These are phyloP conservation scores for Pleurotus pulmonarius DNA, from an alignment of 768 basidiomycete species.

Conservation along the genomic window DNA sequence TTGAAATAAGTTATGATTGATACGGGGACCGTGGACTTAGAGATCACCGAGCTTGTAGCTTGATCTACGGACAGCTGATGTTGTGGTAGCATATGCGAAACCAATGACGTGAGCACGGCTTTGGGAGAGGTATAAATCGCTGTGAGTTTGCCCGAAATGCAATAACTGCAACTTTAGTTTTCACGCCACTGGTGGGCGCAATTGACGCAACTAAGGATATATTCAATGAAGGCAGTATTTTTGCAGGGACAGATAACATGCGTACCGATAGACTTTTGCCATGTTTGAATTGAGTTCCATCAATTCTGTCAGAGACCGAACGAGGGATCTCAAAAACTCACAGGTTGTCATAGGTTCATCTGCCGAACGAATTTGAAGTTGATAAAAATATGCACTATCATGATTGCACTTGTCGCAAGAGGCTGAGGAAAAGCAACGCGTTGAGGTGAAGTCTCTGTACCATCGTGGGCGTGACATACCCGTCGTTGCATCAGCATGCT, in stretches of 20 bases:
- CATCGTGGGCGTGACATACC: slow-evolving; percentile 47
- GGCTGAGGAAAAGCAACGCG: slow-evolving; percentile 26
- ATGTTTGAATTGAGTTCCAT: background rate
- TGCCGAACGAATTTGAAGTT: slow-evolving; percentile 92
- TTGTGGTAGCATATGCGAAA: too few species aligned
- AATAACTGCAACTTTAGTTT: slow-evolving; percentile 32
- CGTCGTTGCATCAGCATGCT: slow-evolving; percentile 84
- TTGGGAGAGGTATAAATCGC: too few species aligned
- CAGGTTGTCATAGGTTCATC: slow-evolving; percentile 87
- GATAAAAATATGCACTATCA: slow-evolving; percentile 87
- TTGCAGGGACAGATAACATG: background rate
- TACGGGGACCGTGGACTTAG: too few species aligned
- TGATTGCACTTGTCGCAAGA: slow-evolving; percentile 79
- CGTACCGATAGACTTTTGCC: slow-evolving; percentile 58
- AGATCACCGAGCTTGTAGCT: too few species aligned
- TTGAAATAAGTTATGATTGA: too few species aligned
- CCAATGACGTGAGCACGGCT: too few species aligned
- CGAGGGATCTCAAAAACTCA: slow-evolving; percentile 21
- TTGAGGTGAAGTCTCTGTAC: background rate
- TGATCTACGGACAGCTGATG: too few species aligned
- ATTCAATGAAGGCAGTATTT: background rate
- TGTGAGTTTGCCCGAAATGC: too few species aligned
- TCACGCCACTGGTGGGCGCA: slow-evolving; percentile 72
- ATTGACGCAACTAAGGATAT: slow-evolving; percentile 44
- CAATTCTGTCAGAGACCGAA: too few species aligned